phyloP scores from a whole-genome alignment of 208 protist genomes.

The Acanthamoeba culbertsoni region DNA sequence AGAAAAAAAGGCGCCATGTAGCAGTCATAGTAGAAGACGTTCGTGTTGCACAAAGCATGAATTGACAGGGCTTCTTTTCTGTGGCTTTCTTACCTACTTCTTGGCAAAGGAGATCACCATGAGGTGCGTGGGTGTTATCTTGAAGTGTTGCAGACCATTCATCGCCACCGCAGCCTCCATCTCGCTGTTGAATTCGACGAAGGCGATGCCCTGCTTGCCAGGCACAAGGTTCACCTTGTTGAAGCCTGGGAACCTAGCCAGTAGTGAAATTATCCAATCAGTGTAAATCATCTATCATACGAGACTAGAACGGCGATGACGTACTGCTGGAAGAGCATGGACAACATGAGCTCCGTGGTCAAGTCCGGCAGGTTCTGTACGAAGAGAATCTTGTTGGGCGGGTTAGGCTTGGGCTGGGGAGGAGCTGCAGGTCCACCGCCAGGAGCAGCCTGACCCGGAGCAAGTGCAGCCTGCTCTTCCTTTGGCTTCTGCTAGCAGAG shows the following conservation, averaged over 20 bases:
- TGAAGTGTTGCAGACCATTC: conserved; percentile 74
- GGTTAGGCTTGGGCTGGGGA: conserved; percentile 59
- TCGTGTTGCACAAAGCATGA: too few relatives aligned
- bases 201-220: conserved; percentile 78
- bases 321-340: conserved; percentile 81
- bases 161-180: conserved; percentile 75
- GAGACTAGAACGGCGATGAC: not conserved
- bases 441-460: not conserved
- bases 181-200: conserved; percentile 82
- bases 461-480: not conserved
- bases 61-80: too few relatives aligned
- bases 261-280: too few relatives aligned
- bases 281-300: too few relatives aligned
- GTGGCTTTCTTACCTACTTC: too few relatives aligned
- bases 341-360: conserved; percentile 75
- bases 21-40: too few relatives aligned
- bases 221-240: conserved; percentile 78
- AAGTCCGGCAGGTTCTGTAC: conserved; percentile 81
- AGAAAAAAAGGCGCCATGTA: not conserved
- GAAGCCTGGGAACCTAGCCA: conserved; percentile 76
- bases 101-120: conserved; percentile 59
- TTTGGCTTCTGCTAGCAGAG: conserved; percentile 45
- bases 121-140: conserved; percentile 21
- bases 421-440: not conserved
- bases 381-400: conserved; percentile 81